These are phyloP conservation scores for Apostasia shenzhenica DNA, from an alignment of 106 monocot genomes.

Conservation along the genomic window DNA sequence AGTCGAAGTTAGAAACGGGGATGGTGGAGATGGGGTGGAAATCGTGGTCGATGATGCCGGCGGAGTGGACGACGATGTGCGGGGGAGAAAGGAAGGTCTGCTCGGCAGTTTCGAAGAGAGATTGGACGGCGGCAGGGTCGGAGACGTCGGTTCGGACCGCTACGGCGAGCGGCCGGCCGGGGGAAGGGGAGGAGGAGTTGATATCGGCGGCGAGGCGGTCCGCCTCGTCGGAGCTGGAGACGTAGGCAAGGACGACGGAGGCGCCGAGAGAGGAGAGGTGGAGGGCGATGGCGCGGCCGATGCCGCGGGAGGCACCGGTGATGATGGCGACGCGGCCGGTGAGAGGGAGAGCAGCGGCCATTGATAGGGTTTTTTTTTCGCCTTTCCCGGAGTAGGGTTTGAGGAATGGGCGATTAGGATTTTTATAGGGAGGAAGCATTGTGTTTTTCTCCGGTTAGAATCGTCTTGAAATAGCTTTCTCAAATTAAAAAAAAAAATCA, in stretches of 20 bases:
- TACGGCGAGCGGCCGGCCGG: slow-evolving; percentile 15
- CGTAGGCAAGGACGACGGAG: slow-evolving; percentile 42
- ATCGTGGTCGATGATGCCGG: slow-evolving; percentile 39
- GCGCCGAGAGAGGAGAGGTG: slow-evolving; percentile 62
- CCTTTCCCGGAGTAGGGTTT: no score
- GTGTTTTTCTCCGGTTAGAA: no score
- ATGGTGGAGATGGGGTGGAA: slow-evolving; percentile 27
- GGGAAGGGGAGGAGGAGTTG: slow-evolving; percentile 10
- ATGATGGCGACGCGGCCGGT: slow-evolving; percentile 52
- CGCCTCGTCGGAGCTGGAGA: slow-evolving; percentile 37
- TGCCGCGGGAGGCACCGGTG: slow-evolving; percentile 57
- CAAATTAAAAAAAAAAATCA: no score
- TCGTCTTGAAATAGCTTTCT: no score
- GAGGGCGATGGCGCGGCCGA: slow-evolving; percentile 46
- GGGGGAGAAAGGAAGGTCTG: slow-evolving; percentile 26
- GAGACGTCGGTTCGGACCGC: slow-evolving; percentile 48
- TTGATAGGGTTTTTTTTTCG: no score
- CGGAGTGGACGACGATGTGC: slow-evolving; percentile 40
- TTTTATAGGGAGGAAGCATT: no score
- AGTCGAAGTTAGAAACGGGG: slow-evolving; percentile 27
- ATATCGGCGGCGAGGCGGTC: slow-evolving; percentile 33
- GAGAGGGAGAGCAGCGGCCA: slow-evolving; percentile 18
- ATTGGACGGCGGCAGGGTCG: slow-evolving; percentile 19
- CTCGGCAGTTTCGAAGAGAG: slow-evolving; percentile 66
- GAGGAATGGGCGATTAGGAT: no score